Base-by-base conservation (phyloP, 2,329 filamentous ascomycete genomes). In the Drechslerella dactyloides region DNA sequence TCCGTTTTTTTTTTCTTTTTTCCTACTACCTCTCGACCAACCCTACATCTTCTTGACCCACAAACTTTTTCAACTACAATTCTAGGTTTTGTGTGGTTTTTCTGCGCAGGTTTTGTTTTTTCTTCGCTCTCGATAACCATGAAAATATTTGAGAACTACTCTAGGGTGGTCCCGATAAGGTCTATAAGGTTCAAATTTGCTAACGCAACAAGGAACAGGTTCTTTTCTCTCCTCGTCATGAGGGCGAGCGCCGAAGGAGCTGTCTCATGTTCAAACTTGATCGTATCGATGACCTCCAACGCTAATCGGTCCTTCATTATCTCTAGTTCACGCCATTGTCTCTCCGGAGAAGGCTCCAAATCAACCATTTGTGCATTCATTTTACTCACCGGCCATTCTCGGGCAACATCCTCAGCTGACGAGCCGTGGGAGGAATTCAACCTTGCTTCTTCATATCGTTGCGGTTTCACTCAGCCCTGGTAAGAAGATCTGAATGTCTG, bases 191-290 rank as follows among this genome's bases (percentile, higher is more conserved):
- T 72, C 60, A 60, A 55, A 33, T 15, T 57, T 56, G 65, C 60
- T 72, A 72, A 72, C 68, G 37, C 60, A 65, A 72, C 60, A 61
- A 55, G 68, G 68, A 65, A 64, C 30, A 52, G 21, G 27, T 72
- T 50, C 53, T 57, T 44, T 53, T 27, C 30, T 15, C 15, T 55
- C 44, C 23, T 65, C 65, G 68, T 65, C 68, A 72, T 72, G 68
- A 64, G 68, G 55, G 44, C 55, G 52, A 62, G 55, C 37, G 33
- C 50, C 44, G 42, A 63, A 53, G 40, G 55, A 69, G 23, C 56
- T 72, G 68, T 72, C 68, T 72, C 60, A 70, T 21, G 54, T 70
- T 64, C 65, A 65, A 72, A 72, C 68, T 53, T 23, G 68, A 52
- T 27, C 46, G 60, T 72, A 54, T 72, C 60, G 23, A 65, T 65